Base-by-base conservation (phyloP, 805 yeast species). In the Tetrapisispora iriomotensis region DNA sequence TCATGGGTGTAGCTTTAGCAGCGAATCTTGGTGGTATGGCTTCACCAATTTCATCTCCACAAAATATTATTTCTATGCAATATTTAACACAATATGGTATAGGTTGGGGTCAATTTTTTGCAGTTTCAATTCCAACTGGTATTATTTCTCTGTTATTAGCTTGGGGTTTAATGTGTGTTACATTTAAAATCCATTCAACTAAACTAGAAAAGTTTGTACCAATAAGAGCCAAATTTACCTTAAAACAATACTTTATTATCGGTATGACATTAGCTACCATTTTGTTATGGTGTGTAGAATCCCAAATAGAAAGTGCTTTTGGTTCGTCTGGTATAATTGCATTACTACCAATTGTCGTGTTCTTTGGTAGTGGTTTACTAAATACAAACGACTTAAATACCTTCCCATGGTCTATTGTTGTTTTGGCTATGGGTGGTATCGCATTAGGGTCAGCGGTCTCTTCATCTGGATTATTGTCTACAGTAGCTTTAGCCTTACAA, bases 291-390 rank as follows among this genome's bases (percentile, higher is more conserved):
- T 90, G 97, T 68, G 72, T 86, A 37, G 78, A 88, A 8, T 79
- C 84, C 8, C 71, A 78, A 53, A 65, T 88, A 10, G 81, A 79
- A 47, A 68, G 71, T 2, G 63, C 76, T 1, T 76, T 88, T 53
- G 98, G 97, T 32, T 94, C 87, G 45, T 82, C 90, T 75, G 98
- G 98, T 32, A 76, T 85, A 48, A 77, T 92, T 48, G 95, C 96
- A 1, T 70, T 87, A 24, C 66, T 88, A 22, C 96, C 97, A 8
- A 74, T 90, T 41, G 79, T 86, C 14, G 62, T 87, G 22, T 81
- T 92, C 55, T 90, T 90, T 56, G 96, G 95, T 15, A 75, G 95
- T 0, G 96, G 96, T 1, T 60, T 88, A 27, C 65, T 90, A 44
- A 71, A 83, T 5, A 78, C 88, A 1, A 84, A 85, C 33, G 97